Conservation (phyloP, 2,329 filamentous ascomycete genomes). For the Penicillium sp. region DNA sequence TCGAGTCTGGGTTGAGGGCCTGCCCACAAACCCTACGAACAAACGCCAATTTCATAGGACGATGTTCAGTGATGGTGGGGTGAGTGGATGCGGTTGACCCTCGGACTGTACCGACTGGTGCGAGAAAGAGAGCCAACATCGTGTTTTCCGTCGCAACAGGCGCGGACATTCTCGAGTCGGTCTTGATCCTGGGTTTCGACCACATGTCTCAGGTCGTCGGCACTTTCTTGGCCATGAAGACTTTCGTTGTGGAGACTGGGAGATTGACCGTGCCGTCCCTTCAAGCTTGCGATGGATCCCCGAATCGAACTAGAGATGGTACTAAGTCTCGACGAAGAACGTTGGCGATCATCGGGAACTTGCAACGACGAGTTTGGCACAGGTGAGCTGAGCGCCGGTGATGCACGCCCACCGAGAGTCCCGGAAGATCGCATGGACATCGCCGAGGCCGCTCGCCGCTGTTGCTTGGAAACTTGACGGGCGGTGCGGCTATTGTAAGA, state of each 20-base stretch:
- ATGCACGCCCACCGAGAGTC: constrained; percentile 36
- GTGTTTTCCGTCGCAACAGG: constrained; percentile 91
- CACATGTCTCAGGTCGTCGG: constrained; percentile 76
- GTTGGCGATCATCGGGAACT: constrained; percentile 38
- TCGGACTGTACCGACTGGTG: constrained; percentile 43
- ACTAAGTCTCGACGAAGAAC: constrained; percentile 48
- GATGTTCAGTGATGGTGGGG: constrained; percentile 29
- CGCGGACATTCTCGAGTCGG: constrained; percentile 87
- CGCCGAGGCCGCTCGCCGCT: constrained; percentile 38
- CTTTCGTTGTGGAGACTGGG: constrained; percentile 41
- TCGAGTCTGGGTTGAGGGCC: constrained; percentile 24
- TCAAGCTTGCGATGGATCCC: constrained; percentile 51
- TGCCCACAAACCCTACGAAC: constrained; percentile 25
- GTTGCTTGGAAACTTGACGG: constrained; percentile 61
- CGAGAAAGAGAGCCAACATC: constrained; percentile 56
- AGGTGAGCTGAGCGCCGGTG: constrained; percentile 35
- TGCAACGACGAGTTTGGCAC: constrained; percentile 35
- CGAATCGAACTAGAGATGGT: constrained; percentile 49
- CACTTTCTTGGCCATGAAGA: constrained; percentile 62
- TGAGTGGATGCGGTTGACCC: constrained; percentile 38
- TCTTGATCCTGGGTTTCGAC: constrained; percentile 68
- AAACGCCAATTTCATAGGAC: constrained; percentile 12
- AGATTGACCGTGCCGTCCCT: constrained; percentile 42
- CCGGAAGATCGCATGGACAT: constrained; percentile 38
- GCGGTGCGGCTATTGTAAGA: constrained; percentile 76